Base-by-base conservation (phyloP, 208 protist genomes). In the Naegleria gruberi region DNA sequence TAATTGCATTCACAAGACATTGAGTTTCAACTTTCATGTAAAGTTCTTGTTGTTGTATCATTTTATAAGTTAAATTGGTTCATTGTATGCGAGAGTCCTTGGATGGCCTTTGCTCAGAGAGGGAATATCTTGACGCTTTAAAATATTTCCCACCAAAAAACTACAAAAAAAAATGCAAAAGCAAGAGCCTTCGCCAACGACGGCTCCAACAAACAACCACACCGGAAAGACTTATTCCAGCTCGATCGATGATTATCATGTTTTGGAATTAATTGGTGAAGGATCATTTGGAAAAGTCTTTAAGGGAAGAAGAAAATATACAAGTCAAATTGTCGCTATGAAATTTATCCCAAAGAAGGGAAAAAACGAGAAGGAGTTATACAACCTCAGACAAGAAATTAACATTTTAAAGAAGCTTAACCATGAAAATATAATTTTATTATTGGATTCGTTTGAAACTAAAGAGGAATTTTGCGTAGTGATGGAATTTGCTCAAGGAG, bases 281-380 rank as follows among this genome's bases (percentile, higher is more conserved):
- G 98, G 98, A 30, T 98, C 97, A 23, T 99, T 99, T 95, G 98
- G 98, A 30, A 99, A 98, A 91, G 98, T 99, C n/a, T 99, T 97
- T 94, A 98, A 97, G 90, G 97, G 95, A 34, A 93, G 97, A 42
- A 94, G 96, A 51, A 97, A 97, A 83, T 94, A 94, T 47, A 98
- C 96, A 17, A 96, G 96, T 0, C 95, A 98, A 89, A 93, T 98
- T 82, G 97, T 99, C n/a, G 98, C 98, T n/a, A 97, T 99, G 92
- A 99, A 99, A 92, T 98, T 98, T 89, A 99, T 99, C 82, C 74
- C 94, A 34, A 99, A 99, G 88, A 97, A 95, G 44, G 96, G 96
- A 1, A 98, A 98, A 92, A 97, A 95, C 83, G 95, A 98, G 34
- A 97, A 98, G 83, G 97, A 98, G 90, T 94, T 98, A 37, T 93